Base-by-base conservation (phyloP, 768 basidiomycete genomes). In the Saitozyma sp. region DNA sequence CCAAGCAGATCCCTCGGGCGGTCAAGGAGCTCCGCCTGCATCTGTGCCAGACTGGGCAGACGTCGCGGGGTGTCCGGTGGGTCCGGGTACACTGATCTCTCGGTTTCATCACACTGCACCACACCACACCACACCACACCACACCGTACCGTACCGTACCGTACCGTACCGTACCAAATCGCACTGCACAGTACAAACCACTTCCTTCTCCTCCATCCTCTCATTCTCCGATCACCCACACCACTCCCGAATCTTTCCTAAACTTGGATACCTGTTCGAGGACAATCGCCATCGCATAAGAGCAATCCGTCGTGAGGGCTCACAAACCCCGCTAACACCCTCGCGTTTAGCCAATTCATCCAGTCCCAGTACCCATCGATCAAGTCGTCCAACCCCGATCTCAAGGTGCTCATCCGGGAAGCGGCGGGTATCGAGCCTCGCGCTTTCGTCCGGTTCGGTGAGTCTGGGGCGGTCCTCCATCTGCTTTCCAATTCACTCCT, bases 21-120 rank as follows among this genome's bases (percentile, higher is more conserved):
- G 74, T 80, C 58, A 77, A 78, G 56, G 79, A 80, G 67, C 68
- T 80, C 45, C 67, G 79, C 50, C 63, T 80, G 19, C 79, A 79
- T 63, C 69, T 80, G 39, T 80, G 79, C 59, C 79, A 80, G 59
- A 75, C 75, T 10, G 65, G 66, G 0, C 59, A 58, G 42, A 63
- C 69, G 13, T 76, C 74, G 37, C 62, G 66, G 9, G 79, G 79
- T 57, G 58, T 80, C 17, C 71, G 79, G 79, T 79, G 63, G 70
- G 77, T 67, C 48, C 45, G 13, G 45, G 45, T 2, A 17, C 45
- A 11, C 45, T 11, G 45, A 46, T 2, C 45, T 46, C n/a, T 46
- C 2, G 45, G 45, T 3, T 17, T 46, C 13, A 29, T 29, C 29
- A 29, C 29, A 29, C 29, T 29, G 29, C 29, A 29, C 29, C 29